These are phyloP conservation scores for Pholiota conissans DNA, from an alignment of 768 basidiomycete species.

Conservation along the genomic window DNA sequence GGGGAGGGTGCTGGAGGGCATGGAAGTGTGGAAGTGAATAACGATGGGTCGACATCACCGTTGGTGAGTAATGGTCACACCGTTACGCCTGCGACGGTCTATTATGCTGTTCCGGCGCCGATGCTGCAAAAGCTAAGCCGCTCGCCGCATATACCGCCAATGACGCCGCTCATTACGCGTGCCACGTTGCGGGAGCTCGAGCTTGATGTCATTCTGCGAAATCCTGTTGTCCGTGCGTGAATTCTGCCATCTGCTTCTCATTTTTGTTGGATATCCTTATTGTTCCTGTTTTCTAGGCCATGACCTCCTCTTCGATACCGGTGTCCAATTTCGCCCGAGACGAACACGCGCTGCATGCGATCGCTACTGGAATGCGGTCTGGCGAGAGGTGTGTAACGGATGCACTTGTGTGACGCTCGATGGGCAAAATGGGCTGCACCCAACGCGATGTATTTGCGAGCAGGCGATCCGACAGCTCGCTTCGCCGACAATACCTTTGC, in stretches of 20 bases:
- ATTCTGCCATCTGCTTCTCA: slow-evolving; percentile 5
- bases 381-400: slow-evolving; percentile 73
- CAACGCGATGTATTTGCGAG: slow-evolving; percentile 54
- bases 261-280: background rate
- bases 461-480: slow-evolving; percentile 14
- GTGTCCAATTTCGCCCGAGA: slow-evolving; percentile 78
- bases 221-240: slow-evolving; percentile 85
- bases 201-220: slow-evolving; percentile 80
- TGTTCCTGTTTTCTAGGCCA: slow-evolving; percentile 53
- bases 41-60: background rate
- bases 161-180: slow-evolving; percentile 77
- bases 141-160: slow-evolving; percentile 61
- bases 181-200: slow-evolving; percentile 85
- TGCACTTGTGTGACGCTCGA: slow-evolving; percentile 85
- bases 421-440: slow-evolving; percentile 47
- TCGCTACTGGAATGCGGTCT: slow-evolving; percentile 83
- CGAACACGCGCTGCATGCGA: slow-evolving; percentile 73
- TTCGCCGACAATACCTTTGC: background rate
- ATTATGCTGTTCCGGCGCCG: background rate
- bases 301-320: slow-evolving; percentile 86
- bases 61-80: background rate
- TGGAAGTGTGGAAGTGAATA: background rate
- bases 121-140: background rate
- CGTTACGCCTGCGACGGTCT: background rate
- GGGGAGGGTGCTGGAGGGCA: background rate